phyloP scores from a whole-genome alignment of 2,329 filamentous ascomycete species.

The Monilinia fructicola region DNA sequence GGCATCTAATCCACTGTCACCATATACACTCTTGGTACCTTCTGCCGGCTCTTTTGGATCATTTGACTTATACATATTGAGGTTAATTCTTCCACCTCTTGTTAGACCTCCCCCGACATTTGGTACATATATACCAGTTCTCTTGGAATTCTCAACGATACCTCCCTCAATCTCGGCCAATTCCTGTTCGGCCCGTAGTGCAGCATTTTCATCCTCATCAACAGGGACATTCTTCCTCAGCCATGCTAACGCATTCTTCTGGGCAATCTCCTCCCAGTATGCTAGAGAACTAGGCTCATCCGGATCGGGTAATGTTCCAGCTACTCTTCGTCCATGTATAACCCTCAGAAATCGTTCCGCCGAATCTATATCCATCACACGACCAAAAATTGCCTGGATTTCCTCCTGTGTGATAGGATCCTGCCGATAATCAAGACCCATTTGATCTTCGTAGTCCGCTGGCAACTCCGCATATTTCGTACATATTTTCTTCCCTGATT shows the following conservation, averaged over 20 bases:
- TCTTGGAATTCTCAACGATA: slow-evolving; percentile 38
- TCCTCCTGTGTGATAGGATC: slow-evolving; percentile 52
- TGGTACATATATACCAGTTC: slow-evolving; percentile 36
- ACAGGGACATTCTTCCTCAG: slow-evolving; percentile 55
- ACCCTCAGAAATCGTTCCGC: slow-evolving; percentile 58
- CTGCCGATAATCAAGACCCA: slow-evolving; percentile 54
- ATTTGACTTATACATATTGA: slow-evolving; percentile 13
- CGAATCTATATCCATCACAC: slow-evolving; percentile 44
- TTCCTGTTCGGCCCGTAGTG: slow-evolving; percentile 62
- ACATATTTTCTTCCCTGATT: slow-evolving; percentile 40
- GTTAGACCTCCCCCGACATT: slow-evolving; percentile 28
- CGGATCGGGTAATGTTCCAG: slow-evolving; percentile 63
- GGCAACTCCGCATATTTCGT: slow-evolving; percentile 60
- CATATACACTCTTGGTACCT: slow-evolving; percentile 52
- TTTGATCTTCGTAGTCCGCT: slow-evolving; percentile 53
- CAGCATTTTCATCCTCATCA: slow-evolving; percentile 61
- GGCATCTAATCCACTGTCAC: slow-evolving; percentile 55
- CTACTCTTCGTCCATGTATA: slow-evolving; percentile 62
- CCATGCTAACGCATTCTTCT: slow-evolving; percentile 52
- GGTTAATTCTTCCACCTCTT: slow-evolving; percentile 11
- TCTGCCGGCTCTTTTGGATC: neutral
- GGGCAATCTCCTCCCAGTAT: slow-evolving; percentile 40
- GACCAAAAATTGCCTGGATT: slow-evolving; percentile 51
- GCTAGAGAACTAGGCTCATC: slow-evolving; percentile 40
- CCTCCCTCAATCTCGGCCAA: slow-evolving; percentile 52